Base-by-base conservation (phyloP, 306 rosid species). In the Oemleria cerasiformis region DNA sequence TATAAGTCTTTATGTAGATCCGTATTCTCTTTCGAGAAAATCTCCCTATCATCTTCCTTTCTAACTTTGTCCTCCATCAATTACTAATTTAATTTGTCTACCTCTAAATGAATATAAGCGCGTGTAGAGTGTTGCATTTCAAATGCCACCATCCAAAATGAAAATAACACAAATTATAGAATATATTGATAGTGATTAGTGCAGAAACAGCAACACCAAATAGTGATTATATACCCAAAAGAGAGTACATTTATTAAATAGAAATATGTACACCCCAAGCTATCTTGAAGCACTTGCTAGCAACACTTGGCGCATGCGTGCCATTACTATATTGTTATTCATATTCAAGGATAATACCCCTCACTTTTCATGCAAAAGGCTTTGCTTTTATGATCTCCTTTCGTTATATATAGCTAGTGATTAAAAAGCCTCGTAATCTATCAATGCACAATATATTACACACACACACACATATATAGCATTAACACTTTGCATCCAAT, bases 221-320 rank as follows among this genome's bases (percentile, higher is more conserved):
- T 10, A 40, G 17, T 49, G 36, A 30, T 30, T 50, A 23, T 21
- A 64, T 8, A 13, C 49, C 20, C 63, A 19, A 69, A 68, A 21
- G 51, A 39, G 73, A 69, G 39, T 19, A 51, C n/a, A 36, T 69
- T 66, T 53, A n/a, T 55, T 9, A 11, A 9, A 56, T 10, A 6
- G 5, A 25, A 7, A 55, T 40, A 69, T 19, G 55, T 16, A 56
- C 25, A 30, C 17, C 15, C 36, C 56, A 25, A 57, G 5, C 43
- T 15, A 43, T 42, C 65, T 43, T 25, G 54, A 23, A 45, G 65
- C 65, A 70, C 74, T 70, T 55, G 63, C 73, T 44, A 40, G 42
- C 42, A 55, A 70, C 65, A 55, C 54, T 57, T 9, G 44, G 44
- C 34, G 55, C 66, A 57, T 41, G 74, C 74, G 74, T 43, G 66